These are phyloP conservation scores for Cladosporium sp. DNA, from an alignment of 2,329 filamentous ascomycete species.

Conservation along the genomic window DNA sequence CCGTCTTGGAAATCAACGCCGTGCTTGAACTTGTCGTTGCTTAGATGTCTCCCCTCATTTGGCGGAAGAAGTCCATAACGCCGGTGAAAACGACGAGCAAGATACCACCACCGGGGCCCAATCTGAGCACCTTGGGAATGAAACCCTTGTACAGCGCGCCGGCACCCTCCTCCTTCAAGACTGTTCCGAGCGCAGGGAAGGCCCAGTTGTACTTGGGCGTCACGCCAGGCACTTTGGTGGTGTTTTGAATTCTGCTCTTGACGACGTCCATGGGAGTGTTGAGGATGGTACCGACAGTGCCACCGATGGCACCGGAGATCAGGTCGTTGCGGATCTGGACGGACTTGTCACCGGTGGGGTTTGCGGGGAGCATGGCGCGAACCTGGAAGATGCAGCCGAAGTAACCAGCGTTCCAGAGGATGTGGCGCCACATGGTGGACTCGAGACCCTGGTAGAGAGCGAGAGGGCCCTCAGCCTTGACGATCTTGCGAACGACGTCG, in stretches of 20 bases:
- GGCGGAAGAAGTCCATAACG: slow-evolving; percentile 89
- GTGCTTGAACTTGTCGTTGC: neutral
- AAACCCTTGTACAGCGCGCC: slow-evolving; percentile 95
- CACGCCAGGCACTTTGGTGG: slow-evolving; percentile 72
- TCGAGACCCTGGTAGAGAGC: slow-evolving; percentile 96
- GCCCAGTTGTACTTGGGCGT: slow-evolving; percentile 99
- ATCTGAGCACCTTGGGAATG: slow-evolving; percentile 83
- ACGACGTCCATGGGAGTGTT: slow-evolving; percentile 98
- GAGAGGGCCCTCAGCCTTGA: slow-evolving; percentile 76
- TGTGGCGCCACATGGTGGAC: slow-evolving; percentile 93
- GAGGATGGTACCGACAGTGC: slow-evolving; percentile 82
- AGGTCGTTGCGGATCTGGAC: slow-evolving; percentile 83
- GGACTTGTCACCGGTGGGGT: slow-evolving; percentile 66
- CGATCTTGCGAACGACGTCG: slow-evolving; percentile 76
- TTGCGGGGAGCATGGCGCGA: slow-evolving; percentile 71
- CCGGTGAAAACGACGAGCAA: slow-evolving; percentile 82
- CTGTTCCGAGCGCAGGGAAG: slow-evolving; percentile 77
- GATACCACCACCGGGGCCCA: slow-evolving; percentile 69
- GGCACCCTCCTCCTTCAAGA: slow-evolving; percentile 92
- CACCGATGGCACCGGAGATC: slow-evolving; percentile 79
- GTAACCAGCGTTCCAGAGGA: slow-evolving; percentile 91
- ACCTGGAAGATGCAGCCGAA: slow-evolving; percentile 99
- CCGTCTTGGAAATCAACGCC: neutral
- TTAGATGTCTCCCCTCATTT: slow-evolving; percentile 48
- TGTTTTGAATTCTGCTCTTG: slow-evolving; percentile 98